Percentiles rank a stretch among this genome's conserved stretches.
Conservation (phyloP, 768 basidiomycete species). For the Ramaria sp. region DNA sequence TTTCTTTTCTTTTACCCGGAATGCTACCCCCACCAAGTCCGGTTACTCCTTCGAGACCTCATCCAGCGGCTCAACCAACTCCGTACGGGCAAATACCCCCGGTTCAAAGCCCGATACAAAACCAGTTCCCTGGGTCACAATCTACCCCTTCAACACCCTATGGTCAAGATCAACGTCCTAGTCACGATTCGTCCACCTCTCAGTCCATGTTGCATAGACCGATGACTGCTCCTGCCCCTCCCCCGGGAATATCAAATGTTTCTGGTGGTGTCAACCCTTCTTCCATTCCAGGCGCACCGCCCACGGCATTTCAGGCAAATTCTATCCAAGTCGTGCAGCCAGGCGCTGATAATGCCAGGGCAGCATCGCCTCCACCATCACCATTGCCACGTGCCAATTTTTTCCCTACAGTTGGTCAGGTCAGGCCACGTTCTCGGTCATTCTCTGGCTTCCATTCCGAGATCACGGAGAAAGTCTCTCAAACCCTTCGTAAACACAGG, state of each 20-base stretch:
- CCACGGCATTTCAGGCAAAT: neutral
- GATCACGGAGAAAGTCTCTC: slow-evolving; percentile 4
- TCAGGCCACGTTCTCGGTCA: slow-evolving; percentile 53
- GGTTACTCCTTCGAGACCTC: neutral
- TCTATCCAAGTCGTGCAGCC: neutral
- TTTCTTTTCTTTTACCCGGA: slow-evolving; percentile 28
- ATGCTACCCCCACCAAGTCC: neutral
- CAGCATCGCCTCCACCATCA: neutral
- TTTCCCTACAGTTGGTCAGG: slow-evolving; percentile 39
- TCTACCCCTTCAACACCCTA: too few species aligned
- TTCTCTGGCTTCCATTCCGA: slow-evolving; percentile 57
- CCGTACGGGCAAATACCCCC: slow-evolving; percentile 3
- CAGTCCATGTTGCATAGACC: neutral
- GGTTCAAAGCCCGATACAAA: neutral
- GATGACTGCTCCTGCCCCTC: neutral
- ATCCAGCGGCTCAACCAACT: neutral
- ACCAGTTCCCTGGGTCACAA: too few species aligned
- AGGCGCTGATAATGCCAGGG: neutral
- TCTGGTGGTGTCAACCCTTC: neutral
- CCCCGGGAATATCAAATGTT: neutral
- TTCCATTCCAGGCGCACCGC: neutral
- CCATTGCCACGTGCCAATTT: slow-evolving; percentile 52
- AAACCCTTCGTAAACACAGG: slow-evolving; percentile 1
- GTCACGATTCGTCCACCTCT: neutral
- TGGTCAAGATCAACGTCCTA: too few species aligned